A percentile compares a stretch with the other conserved stretches of the same genome.
These are phyloP conservation scores for Coccomyxa sp. DNA, from an alignment of 139 green algal species.

Conservation along the genomic window DNA sequence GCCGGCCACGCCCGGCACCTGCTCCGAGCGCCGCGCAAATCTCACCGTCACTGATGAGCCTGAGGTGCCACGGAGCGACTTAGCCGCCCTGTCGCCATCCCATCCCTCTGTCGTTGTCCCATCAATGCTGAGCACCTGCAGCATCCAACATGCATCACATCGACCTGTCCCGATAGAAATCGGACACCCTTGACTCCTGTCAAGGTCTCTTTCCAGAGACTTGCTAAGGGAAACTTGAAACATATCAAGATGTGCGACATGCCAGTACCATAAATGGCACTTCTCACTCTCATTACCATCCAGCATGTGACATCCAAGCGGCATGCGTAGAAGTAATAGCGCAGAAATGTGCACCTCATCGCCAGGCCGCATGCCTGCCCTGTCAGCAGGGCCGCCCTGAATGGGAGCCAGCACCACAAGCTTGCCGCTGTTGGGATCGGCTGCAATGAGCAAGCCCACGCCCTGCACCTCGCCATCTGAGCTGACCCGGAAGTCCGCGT, in stretches of 20 bases:
- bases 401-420: constrained; percentile 84
- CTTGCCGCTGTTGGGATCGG: constrained; percentile 41
- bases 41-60: constrained; percentile 64
- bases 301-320: too few species aligned
- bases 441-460: constrained; percentile 88
- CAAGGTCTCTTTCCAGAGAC: not conserved
- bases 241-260: not conserved
- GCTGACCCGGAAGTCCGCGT: constrained; percentile 71
- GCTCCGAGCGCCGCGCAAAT: constrained; percentile 53
- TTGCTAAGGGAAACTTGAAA: not conserved
- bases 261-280: too few species aligned
- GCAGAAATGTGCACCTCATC: constrained; percentile 58
- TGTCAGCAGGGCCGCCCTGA: constrained; percentile 75
- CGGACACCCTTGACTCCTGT: not conserved
- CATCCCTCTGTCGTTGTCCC: constrained; percentile 53
- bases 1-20: constrained; percentile 69
- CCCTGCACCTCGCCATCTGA: constrained; percentile 87
- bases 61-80: constrained; percentile 64
- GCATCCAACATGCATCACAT: not conserved
- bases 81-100: constrained; percentile 67
- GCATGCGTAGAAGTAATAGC: too few species aligned
- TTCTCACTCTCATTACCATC: too few species aligned
- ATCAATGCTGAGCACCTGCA: constrained; percentile 51
- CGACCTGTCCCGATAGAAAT: not conserved
- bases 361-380: constrained; percentile 75